Conservation (phyloP, 139 green algal genomes). For the Edaphochlamys debaryana region DNA sequence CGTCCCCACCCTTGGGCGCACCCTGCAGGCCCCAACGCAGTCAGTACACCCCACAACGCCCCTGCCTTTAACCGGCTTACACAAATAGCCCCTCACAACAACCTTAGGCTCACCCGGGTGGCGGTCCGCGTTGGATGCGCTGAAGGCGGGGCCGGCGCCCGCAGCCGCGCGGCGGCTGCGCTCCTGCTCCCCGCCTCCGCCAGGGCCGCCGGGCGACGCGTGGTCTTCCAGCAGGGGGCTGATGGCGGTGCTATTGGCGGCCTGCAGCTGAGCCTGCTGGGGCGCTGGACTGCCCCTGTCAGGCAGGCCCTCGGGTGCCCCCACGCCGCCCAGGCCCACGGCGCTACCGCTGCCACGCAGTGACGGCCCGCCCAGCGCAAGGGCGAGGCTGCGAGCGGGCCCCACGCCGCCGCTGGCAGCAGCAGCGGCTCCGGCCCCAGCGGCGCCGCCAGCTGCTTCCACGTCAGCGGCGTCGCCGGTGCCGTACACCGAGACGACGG, state of each 20-base stretch:
- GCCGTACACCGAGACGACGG: background rate
- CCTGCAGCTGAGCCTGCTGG: slow-evolving; percentile 10
- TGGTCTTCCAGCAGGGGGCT: background rate
- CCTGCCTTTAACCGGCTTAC: no score
- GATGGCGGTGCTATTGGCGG: slow-evolving; percentile 34
- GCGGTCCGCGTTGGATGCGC: slow-evolving; percentile 23
- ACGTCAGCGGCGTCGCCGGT: background rate
- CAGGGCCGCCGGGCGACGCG: no score
- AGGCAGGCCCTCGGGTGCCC: no score
- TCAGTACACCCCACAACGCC: no score
- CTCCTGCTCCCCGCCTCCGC: background rate
- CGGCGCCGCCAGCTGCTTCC: background rate
- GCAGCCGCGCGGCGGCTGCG: background rate
- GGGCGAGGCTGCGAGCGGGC: no score
- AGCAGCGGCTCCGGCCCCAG: background rate
- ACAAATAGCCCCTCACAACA: no score
- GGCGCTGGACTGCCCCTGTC: slow-evolving; percentile 11
- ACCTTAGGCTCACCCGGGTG: no score
- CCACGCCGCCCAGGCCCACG: no score
- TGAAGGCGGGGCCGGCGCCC: slow-evolving; percentile 25
- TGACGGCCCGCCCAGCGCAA: no score
- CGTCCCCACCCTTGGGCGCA: no score
- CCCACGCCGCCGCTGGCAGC: background rate
- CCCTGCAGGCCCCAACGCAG: no score
- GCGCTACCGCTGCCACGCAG: no score